Evolutionary conservation across 169 alveolate genomes (phyloP), one percentile per base, ranked within the genome.

Genomic region (Plasmodium vivax): DNA sequence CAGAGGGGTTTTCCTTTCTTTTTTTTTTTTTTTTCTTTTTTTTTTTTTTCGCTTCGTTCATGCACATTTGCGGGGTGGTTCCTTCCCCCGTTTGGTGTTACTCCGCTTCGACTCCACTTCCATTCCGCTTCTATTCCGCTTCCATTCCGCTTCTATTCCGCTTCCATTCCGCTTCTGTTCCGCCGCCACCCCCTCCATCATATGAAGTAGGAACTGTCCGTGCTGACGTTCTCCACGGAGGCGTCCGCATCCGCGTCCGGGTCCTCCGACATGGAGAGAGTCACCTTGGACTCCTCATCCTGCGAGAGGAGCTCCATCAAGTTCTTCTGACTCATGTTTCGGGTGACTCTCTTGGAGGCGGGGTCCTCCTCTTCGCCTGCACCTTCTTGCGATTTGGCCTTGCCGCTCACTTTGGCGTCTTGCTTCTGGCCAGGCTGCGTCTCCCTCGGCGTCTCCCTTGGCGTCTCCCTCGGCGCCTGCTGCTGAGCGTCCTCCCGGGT

Each of bases 191-290:
- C 56, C 71, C 72, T 5, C 85, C 27, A 3, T 73, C 58, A 84
- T 43, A 84, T 45, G 51, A 84, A 84, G 41, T 73, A 84, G 12
- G 93, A 84, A 45, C 93, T 84, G 47, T 84, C 93, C 1, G 84
- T 84, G 38, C 93, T 84, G 1, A 72, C 83, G 45, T 84, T 84
- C 36, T 84, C 93, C n/a, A 73, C 93, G 14, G 93, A 84, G n/a
- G 68, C 83, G 51, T 84, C 93, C 19, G 34, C 83, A 19, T 84
- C 93, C 23, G 68, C 83, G 51, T 84, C 93, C 19, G 34, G 75
- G 34, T 84, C 93, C 23, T 84, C 84, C n/a, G 93, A 84, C 14
- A 72, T 84, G 74, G 74, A 14, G 36, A 72, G 32, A 5, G 43
- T 73, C 8, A 43, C 72, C 12, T 84, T 84, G 6, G 93, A 84